Percentiles rank a stretch among this genome's conserved stretches.
phyloP scores from a whole-genome alignment of 352 stramenopile genomes.

The Phytophthora fragariae region DNA sequence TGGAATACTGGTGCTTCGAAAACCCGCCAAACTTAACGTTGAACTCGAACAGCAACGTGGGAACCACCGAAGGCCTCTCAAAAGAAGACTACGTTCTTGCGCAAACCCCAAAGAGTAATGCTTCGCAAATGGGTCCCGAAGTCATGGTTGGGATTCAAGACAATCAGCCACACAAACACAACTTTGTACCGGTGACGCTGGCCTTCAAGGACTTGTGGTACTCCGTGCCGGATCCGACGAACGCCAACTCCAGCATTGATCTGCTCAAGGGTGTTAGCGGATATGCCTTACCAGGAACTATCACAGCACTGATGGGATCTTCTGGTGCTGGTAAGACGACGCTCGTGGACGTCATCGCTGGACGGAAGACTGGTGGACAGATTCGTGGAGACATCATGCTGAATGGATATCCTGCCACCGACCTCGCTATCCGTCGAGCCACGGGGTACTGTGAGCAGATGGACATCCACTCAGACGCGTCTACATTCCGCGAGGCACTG shows the following conservation, averaged over 20 bases:
- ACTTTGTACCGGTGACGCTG: slow-evolving; percentile 35
- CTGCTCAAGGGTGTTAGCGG: slow-evolving; percentile 78
- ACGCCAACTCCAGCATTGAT: slow-evolving; percentile 48
- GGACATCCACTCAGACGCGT: slow-evolving; percentile 84
- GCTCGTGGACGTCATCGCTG: slow-evolving; percentile 32
- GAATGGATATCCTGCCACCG: slow-evolving; percentile 64
- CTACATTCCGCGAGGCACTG: slow-evolving; percentile 77
- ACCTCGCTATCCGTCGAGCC: slow-evolving; percentile 33
- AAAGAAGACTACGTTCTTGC: slow-evolving; percentile 1
- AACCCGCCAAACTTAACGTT: slow-evolving; percentile 9
- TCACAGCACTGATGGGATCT: slow-evolving; percentile 91
- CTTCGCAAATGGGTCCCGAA: neutral
- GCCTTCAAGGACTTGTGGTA: slow-evolving; percentile 49
- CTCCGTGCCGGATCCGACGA: slow-evolving; percentile 33
- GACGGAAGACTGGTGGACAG: slow-evolving; percentile 15
- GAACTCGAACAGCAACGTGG: neutral
- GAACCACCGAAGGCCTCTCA: neutral
- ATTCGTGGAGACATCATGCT: slow-evolving; percentile 76
- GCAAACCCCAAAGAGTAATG: neutral
- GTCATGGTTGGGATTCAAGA: neutral
- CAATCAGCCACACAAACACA: neutral
- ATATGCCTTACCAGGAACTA: slow-evolving; percentile 67
- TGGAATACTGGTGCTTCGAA: slow-evolving; percentile 57
- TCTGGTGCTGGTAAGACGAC: slow-evolving; percentile 66
- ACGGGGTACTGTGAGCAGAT: slow-evolving; percentile 74